Evolutionary conservation across 2,329 filamentous ascomycete species (phyloP), one percentile per base, ranked within the genome.

Genomic region (Epichloe typhina): DNA sequence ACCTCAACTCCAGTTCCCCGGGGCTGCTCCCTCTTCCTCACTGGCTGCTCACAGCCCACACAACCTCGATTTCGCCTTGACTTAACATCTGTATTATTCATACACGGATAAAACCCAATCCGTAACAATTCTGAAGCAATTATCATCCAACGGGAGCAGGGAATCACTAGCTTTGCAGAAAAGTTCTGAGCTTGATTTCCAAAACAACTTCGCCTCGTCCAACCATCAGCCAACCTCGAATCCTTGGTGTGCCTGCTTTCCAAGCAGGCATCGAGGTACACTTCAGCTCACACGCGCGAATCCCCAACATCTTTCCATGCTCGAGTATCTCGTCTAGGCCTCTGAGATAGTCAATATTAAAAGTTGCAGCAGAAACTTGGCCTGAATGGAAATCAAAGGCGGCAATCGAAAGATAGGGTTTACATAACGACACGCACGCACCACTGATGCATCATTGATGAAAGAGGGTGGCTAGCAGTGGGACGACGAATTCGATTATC

Each of bases 21-120:
- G 41, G 23, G n/a, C 41, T 49, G 23, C 23, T 43, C 39, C 39
- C 31, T 19, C 45, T 31, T 51, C 8, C 26, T 31, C 8, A 31
- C 26, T 31, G 8, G 50, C 21, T 45, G 21, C 17, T 19, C 15
- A 11, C 21, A 26, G 23, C 46, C n/a, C 23, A 48, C 38, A 33
- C 23, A 19, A 12, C 17, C 26, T 35, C 39, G 17, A 36, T 41
- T 49, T 9, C 26, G 40, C 39, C 40, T 36, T 33, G 40, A 39
- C 40, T 44, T 49, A 44, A 44, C 39, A 39, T n/a, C 40, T 13
- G 15, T 43, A 21, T 44, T 49, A 49, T 49, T 33, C 36, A 39
- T 40, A 47, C 38, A 49, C 37, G 47, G 38, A 49, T 49, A 1
- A 36, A 42, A 42, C 19, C 21, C 15, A 17, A 37, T 19, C n/a